These are phyloP conservation scores for Euphorbia celastroides DNA, from an alignment of 441 rosid genomes.

Conservation along the genomic window DNA sequence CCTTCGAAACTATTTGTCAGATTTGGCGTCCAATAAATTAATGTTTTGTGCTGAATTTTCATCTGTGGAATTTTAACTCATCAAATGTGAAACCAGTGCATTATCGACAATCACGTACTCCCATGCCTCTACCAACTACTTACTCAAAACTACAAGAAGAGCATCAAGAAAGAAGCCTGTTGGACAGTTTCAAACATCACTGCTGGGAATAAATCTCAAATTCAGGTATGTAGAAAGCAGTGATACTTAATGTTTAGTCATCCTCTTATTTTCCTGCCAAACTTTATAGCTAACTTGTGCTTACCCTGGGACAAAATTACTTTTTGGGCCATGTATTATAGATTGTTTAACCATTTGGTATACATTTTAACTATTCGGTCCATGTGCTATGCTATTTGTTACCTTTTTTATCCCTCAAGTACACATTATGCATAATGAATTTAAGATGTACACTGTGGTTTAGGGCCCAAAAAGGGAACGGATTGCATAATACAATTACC, in stretches of 20 bases:
- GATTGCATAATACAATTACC: too few species aligned
- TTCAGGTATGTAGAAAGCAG: constrained; percentile 12
- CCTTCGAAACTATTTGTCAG: neutral
- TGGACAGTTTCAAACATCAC: constrained; percentile 77
- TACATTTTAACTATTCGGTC: too few species aligned
- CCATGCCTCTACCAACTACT: constrained; percentile 15
- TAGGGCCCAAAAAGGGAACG: too few species aligned
- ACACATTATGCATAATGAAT: too few species aligned
- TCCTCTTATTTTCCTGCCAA: neutral
- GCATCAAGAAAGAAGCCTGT: constrained; percentile 71
- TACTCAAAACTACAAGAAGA: constrained; percentile 35
- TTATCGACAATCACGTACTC: constrained; percentile 14
- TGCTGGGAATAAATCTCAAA: constrained; percentile 59
- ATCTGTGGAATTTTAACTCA: neutral
- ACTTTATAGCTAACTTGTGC: neutral
- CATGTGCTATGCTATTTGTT: too few species aligned
- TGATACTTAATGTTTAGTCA: neutral
- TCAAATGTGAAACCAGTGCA: constrained; percentile 1
- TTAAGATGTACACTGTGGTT: too few species aligned
- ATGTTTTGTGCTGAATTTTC: neutral
- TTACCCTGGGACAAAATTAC: too few species aligned
- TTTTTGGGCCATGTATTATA: too few species aligned
- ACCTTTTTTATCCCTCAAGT: too few species aligned
- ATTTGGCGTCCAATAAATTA: neutral
- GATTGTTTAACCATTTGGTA: too few species aligned